Conservation (phyloP, 805 yeast genomes). For the Wickerhamomyces alni region DNA sequence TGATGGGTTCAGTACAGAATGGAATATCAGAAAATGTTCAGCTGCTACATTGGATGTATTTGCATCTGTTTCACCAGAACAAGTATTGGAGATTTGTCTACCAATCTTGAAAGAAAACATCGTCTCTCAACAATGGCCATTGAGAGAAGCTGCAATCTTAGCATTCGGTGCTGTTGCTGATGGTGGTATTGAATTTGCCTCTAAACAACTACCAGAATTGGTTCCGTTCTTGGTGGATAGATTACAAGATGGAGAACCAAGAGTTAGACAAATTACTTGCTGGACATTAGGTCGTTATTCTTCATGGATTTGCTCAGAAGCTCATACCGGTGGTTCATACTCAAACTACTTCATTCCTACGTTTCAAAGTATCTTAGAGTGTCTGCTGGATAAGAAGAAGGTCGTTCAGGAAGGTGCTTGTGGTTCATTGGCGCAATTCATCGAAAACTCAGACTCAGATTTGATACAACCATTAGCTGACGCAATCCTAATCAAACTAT, state of each 20-base stretch:
- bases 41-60: slow-evolving; percentile 89
- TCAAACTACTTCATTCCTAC: slow-evolving; percentile 71
- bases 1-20: slow-evolving; percentile 61
- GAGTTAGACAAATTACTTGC: slow-evolving; percentile 89
- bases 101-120: slow-evolving; percentile 74
- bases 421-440: slow-evolving; percentile 75
- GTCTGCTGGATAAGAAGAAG: slow-evolving; percentile 78
- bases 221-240: slow-evolving; percentile 83
- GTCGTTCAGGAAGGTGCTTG: slow-evolving; percentile 96
- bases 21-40: slow-evolving; percentile 91
- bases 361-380: slow-evolving; percentile 64
- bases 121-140: slow-evolving; percentile 72
- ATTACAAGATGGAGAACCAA: slow-evolving; percentile 66
- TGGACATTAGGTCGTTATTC: slow-evolving; percentile 92
- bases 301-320: slow-evolving; percentile 72
- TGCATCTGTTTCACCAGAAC: slow-evolving; percentile 60
- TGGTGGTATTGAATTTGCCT: slow-evolving; percentile 70
- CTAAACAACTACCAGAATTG: slow-evolving; percentile 68
- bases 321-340: slow-evolving; percentile 53
- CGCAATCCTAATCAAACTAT: slow-evolving; percentile 64
- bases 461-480: slow-evolving; percentile 53
- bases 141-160: slow-evolving; percentile 86
- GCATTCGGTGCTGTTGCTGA: slow-evolving; percentile 95
- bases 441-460: slow-evolving; percentile 66
- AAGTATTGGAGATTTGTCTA: slow-evolving; percentile 59